phyloP scores from a whole-genome alignment of 2,329 filamentous ascomycete genomes.

The Stagonosporopsis vannaccii region DNA sequence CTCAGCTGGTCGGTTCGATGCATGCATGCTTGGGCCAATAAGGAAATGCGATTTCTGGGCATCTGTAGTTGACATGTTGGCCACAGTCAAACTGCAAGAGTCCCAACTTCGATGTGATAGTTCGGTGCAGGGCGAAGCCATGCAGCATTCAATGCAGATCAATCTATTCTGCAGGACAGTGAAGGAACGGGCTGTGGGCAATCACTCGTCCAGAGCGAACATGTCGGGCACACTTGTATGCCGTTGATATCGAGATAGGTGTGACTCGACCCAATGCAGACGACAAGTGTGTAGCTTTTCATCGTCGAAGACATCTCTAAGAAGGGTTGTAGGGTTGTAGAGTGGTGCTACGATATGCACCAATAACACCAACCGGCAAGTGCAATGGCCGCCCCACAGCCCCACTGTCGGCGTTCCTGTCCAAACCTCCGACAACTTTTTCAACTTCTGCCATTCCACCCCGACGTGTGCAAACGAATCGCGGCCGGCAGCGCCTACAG shows the following conservation, averaged over 20 bases:
- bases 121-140: neutral
- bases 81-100: neutral
- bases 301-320: too few relatives aligned
- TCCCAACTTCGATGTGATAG: neutral
- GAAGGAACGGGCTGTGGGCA: neutral
- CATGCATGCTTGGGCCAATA: too few relatives aligned
- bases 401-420: neutral
- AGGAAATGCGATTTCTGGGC: too few relatives aligned
- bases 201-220: neutral
- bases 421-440: constrained; percentile 38
- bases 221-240: too few relatives aligned
- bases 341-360: too few relatives aligned
- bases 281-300: too few relatives aligned
- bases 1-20: too few relatives aligned
- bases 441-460: constrained; percentile 19
- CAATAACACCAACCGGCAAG: neutral
- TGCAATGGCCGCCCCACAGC: neutral
- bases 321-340: too few relatives aligned
- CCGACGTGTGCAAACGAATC: constrained; percentile 10
- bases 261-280: too few relatives aligned
- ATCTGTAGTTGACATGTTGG: neutral
- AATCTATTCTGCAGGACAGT: neutral
- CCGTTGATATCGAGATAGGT: too few relatives aligned
- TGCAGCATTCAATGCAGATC: neutral
- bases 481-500: constrained; percentile 21